These are phyloP conservation scores for Ceratocystis albifundus DNA, from an alignment of 2,329 filamentous ascomycete genomes.

Conservation along the genomic window DNA sequence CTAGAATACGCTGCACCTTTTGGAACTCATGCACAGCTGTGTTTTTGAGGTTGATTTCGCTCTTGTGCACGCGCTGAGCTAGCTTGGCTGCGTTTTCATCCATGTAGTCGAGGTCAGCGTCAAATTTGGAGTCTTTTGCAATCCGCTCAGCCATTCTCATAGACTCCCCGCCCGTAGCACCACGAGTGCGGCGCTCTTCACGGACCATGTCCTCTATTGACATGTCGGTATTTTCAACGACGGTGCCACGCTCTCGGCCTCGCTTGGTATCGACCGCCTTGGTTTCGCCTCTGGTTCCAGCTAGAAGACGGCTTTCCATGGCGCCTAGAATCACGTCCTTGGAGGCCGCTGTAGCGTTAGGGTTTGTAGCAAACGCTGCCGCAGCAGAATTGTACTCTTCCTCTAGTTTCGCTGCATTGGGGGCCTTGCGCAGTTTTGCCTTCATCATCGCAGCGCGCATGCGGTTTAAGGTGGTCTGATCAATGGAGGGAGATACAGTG, in stretches of 20 bases:
- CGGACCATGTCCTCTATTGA: constrained; percentile 92
- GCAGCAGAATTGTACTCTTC: constrained; percentile 70
- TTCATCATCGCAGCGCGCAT: constrained; percentile 94
- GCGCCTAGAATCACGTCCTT: constrained; percentile 60
- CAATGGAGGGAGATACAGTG: constrained; percentile 39
- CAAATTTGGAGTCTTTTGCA: constrained; percentile 82
- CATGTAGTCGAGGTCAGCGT: constrained; percentile 89
- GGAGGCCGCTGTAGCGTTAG: constrained; percentile 47
- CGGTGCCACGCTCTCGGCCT: constrained; percentile 69
- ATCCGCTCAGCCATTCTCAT: constrained; percentile 80
- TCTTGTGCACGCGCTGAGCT: constrained; percentile 75
- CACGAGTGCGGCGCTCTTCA: constrained; percentile 77
- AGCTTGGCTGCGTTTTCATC: constrained; percentile 92
- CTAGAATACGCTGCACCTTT: constrained; percentile 74
- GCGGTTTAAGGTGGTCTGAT: constrained; percentile 73
- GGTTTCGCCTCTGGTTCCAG: constrained; percentile 61
- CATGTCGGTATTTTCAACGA: constrained; percentile 93
- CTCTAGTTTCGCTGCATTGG: constrained; percentile 66
- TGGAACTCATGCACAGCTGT: constrained; percentile 79
- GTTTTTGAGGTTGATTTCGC: constrained; percentile 77
- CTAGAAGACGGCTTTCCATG: constrained; percentile 82
- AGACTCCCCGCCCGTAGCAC: constrained; percentile 67
- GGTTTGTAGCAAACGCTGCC: constrained; percentile 39
- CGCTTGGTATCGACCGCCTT: constrained; percentile 67
- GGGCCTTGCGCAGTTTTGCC: constrained; percentile 69